Percentiles rank a stretch among this genome's conserved stretches.
These are phyloP conservation scores for Lupinus albus DNA, from an alignment of 306 rosid genomes.

Conservation along the genomic window DNA sequence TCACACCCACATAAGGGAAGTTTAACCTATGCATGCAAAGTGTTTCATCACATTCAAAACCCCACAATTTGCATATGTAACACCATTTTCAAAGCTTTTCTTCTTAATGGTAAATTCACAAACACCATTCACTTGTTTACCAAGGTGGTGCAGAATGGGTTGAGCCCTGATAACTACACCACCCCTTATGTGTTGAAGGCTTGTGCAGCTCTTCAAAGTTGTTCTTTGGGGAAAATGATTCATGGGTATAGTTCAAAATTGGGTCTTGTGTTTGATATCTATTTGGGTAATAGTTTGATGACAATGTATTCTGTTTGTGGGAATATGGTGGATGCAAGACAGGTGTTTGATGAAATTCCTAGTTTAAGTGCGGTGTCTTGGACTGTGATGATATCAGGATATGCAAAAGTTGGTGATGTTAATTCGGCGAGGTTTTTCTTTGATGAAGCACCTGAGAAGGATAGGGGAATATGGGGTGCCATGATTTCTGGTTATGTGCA, in stretches of 20 bases:
- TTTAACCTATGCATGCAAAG: conserved; percentile 44
- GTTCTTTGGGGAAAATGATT: conserved; percentile 48
- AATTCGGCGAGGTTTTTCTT: conserved; percentile 66
- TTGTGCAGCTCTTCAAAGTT: conserved; percentile 44
- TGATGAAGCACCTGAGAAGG: conserved; percentile 68
- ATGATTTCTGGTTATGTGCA: conserved; percentile 85
- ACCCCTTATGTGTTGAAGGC: conserved; percentile 71
- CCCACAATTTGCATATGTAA: conserved; percentile 73
- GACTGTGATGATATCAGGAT: conserved; percentile 74
- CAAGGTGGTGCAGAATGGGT: conserved; percentile 45
- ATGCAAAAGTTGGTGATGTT: conserved; percentile 64
- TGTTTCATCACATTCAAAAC: conserved; percentile 58
- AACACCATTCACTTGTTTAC: conserved; percentile 35
- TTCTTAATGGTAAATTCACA: conserved; percentile 44
- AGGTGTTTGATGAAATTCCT: conserved; percentile 76
- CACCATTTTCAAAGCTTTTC: conserved; percentile 58
- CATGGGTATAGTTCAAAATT: conserved; percentile 65
- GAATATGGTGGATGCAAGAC: conserved; percentile 54
- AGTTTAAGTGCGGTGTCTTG: conserved; percentile 61
- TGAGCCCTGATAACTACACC: conserved; percentile 62
- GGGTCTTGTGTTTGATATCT: conserved; percentile 56
- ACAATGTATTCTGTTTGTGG: conserved; percentile 47
- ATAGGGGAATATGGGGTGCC: conserved; percentile 83
- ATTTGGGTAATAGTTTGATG: conserved; percentile 71
- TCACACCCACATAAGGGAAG: conserved; percentile 50